phyloP scores from a whole-genome alignment of 1,284 basidiomycete species.

The Papiliotrema fonsecae region DNA sequence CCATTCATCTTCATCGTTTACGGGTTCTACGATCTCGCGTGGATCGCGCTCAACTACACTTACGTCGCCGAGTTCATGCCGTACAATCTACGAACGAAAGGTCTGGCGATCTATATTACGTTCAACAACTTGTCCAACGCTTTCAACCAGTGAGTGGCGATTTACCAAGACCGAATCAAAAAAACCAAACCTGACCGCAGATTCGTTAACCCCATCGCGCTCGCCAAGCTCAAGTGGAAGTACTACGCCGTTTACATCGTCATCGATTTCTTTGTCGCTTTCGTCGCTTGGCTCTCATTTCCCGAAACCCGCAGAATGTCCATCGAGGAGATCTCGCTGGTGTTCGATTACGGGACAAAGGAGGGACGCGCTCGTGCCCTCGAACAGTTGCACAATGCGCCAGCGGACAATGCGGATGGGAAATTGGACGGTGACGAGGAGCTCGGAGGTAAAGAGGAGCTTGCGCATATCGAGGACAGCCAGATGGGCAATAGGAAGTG shows the following conservation, averaged over 20 bases:
- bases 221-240: slow-evolving; percentile 60
- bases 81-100: slow-evolving; percentile 15
- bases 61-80: slow-evolving; percentile 23
- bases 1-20: slow-evolving; percentile 12
- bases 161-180: too few species aligned
- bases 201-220: slow-evolving; percentile 65
- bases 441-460: neutral
- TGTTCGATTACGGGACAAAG: slow-evolving; percentile 21
- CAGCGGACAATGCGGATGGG: neutral
- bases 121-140: slow-evolving; percentile 5
- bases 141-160: slow-evolving; percentile 4
- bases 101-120: slow-evolving; percentile 11
- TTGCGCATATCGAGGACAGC: neutral
- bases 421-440: neutral
- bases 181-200: too few species aligned
- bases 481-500: too few species aligned
- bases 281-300: slow-evolving; percentile 28
- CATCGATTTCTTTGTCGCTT: neutral
- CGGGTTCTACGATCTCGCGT: slow-evolving; percentile 19
- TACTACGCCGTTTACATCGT: slow-evolving; percentile 49
- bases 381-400: neutral
- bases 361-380: slow-evolving; percentile 11
- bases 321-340: slow-evolving; percentile 27
- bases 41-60: slow-evolving; percentile 11
- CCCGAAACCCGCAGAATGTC: slow-evolving; percentile 35